These are phyloP conservation scores for Rhodotorula kratochvilovae DNA, from an alignment of 768 basidiomycete genomes.

Conservation along the genomic window DNA sequence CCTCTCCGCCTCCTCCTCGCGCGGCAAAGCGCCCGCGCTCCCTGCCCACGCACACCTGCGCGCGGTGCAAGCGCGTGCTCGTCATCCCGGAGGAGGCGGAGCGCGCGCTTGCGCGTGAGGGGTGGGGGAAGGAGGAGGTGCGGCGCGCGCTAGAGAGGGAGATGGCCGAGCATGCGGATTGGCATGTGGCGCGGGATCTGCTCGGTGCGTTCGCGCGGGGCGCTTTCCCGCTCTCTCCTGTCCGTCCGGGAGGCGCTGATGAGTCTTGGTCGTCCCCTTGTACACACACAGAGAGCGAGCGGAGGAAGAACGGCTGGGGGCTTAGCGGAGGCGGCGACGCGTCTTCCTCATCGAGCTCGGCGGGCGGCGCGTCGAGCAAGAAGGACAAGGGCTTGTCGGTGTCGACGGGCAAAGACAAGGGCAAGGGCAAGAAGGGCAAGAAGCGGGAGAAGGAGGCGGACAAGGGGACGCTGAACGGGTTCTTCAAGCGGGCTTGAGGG, in stretches of 20 bases:
- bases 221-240: background rate
- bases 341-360: background rate
- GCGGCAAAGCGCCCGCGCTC: slow-evolving; percentile 34
- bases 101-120: background rate
- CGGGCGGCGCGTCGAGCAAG: background rate
- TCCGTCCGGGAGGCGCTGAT: background rate
- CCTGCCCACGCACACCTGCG: slow-evolving; percentile 51
- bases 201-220: slow-evolving; percentile 49
- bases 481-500: background rate
- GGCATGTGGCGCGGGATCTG: slow-evolving; percentile 78
- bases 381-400: background rate
- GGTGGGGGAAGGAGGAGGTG: slow-evolving; percentile 8
- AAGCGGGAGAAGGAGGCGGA: background rate
- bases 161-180: slow-evolving; percentile 75
- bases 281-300: slow-evolving; percentile 5
- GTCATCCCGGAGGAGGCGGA: background rate
- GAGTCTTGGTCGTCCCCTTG: background rate
- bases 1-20: background rate
- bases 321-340: background rate
- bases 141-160: slow-evolving; percentile 34
- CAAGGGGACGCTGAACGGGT: slow-evolving; percentile 5
- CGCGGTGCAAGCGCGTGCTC: slow-evolving; percentile 45
- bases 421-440: background rate
- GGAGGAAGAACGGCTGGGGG: slow-evolving; percentile 2
- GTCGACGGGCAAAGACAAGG: background rate